phyloP scores from a whole-genome alignment of 805 yeast genomes.

The Ogataea ganodermae region DNA sequence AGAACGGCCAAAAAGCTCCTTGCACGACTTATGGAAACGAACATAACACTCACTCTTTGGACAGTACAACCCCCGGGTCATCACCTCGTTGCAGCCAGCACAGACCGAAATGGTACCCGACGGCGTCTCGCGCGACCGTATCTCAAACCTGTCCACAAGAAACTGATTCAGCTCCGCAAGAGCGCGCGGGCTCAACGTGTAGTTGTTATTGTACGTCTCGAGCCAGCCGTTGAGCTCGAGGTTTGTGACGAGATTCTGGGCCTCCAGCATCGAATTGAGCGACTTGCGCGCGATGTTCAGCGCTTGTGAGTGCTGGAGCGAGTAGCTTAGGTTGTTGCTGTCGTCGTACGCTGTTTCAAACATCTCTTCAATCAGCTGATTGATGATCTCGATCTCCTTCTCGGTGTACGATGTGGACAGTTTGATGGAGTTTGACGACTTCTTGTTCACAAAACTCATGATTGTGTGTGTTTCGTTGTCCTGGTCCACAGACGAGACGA shows the following conservation, averaged over 20 bases:
- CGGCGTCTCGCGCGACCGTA: constrained; percentile 25
- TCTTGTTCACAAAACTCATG: constrained; percentile 38
- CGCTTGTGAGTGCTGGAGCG: constrained; percentile 40
- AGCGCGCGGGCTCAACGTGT: constrained; percentile 41
- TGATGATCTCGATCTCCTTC: constrained; percentile 47
- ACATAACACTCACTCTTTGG: constrained; percentile 35
- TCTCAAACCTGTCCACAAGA: constrained; percentile 46
- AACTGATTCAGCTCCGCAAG: constrained; percentile 50
- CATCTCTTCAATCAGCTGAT: constrained; percentile 43
- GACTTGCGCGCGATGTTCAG: constrained; percentile 30
- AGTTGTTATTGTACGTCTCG: constrained; percentile 38
- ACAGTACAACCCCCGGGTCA: constrained; percentile 54
- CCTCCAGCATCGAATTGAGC: constrained; percentile 32
- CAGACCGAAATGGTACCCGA: constrained; percentile 48
- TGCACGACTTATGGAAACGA: constrained; percentile 53
- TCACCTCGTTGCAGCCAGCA: constrained; percentile 51
- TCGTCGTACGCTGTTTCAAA: constrained; percentile 33
- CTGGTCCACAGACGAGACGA: constrained; percentile 36
- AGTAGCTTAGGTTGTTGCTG: constrained; percentile 33
- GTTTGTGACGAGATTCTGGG: constrained; percentile 40
- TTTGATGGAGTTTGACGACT: constrained; percentile 40
- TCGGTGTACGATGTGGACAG: constrained; percentile 38
- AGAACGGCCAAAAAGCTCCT: constrained; percentile 39
- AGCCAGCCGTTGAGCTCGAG: constrained; percentile 59
- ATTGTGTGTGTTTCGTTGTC: constrained; percentile 32